Evolutionary conservation across 306 rosid genomes (phyloP), one percentile per base, ranked within the genome.

Genomic region (Sicyos edulis): DNA sequence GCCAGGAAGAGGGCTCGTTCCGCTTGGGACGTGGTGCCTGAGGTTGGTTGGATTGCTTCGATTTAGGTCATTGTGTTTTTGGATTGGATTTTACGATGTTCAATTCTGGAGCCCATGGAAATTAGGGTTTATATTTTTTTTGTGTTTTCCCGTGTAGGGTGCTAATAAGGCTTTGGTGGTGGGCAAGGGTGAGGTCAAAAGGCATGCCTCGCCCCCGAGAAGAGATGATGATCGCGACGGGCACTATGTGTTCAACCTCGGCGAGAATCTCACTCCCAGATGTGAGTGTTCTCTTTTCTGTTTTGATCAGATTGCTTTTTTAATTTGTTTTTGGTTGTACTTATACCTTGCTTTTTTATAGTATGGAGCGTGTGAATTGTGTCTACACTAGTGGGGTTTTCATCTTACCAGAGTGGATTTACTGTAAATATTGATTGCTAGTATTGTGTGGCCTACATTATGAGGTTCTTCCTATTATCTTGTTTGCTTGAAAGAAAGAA

Each of bases 191-290:
- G 89, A 78, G 52, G 40, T 74, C 20, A 81, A 76, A 75, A 88
- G 83, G 70, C 85, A 79, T 42, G 87, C 77, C 1, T 89, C 96
- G 75, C 96, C 96, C 50, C 97, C 97, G 3, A 86, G 80, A 79
- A 86, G 97, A 74, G 91, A 88, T 19, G 95, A 92, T 65, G 97
- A 89, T 83, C 97, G 97, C 19, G 96, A 89, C 15, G 97, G 97
- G 8, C 95, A 89, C 81, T 89, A 88, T 63, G 87, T 92, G 5
- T 92, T 78, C 76, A 86, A 81, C 81, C 86, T 92, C 3, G 97
- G 97, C 85, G 96, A 92, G 79, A 89, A 89, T 86, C 95, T 92
- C 83, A 88, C 92, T 77, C 85, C 95, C 80, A 88, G 97, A 92
- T 92, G 97, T 91, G 76, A 83, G 78, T 55, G 57, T 29, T 53